Conservation (phyloP, 345 rosid species). For the Gossypium bickii region DNA sequence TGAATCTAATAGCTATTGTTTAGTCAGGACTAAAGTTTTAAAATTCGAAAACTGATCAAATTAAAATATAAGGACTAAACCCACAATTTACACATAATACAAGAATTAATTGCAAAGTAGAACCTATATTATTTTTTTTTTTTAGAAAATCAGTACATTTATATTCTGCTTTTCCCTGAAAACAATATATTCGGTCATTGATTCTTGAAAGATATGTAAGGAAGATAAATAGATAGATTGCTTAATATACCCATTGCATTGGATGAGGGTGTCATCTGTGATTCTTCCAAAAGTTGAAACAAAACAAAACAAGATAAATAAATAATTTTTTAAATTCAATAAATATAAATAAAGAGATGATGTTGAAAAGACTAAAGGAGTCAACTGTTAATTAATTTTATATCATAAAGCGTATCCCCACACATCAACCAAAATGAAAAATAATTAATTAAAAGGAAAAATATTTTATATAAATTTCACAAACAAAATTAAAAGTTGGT, state of each 20-base stretch:
- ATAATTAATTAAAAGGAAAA: too few relatives aligned
- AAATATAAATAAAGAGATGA: neutral
- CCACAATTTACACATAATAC: too few relatives aligned
- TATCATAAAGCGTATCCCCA: slow-evolving; percentile 17
- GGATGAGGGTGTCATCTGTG: slow-evolving; percentile 16
- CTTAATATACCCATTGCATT: slow-evolving; percentile 9
- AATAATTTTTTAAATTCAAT: too few relatives aligned
- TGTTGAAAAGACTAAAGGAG: slow-evolving; percentile 1
- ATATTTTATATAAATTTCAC: too few relatives aligned
- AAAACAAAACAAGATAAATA: neutral
- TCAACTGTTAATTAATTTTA: slow-evolving; percentile 13
- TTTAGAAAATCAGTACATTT: too few relatives aligned
- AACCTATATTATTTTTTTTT: too few relatives aligned
- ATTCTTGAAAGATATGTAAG: slow-evolving; percentile 16
- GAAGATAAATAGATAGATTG: slow-evolving; percentile 17
- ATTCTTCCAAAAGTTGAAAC: neutral
- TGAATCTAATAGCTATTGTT: too few relatives aligned
- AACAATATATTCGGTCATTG: slow-evolving; percentile 17
- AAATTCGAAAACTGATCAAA: neutral
- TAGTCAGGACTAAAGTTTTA: too few relatives aligned
- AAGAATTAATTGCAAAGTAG: too few relatives aligned
- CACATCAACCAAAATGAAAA: neutral
- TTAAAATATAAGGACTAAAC: too few relatives aligned
- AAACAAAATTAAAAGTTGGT: too few relatives aligned
- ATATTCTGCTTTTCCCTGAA: too few relatives aligned